Base-by-base conservation (phyloP, 148 eudicot genomes). In the Rhododendron mucronatum region DNA sequence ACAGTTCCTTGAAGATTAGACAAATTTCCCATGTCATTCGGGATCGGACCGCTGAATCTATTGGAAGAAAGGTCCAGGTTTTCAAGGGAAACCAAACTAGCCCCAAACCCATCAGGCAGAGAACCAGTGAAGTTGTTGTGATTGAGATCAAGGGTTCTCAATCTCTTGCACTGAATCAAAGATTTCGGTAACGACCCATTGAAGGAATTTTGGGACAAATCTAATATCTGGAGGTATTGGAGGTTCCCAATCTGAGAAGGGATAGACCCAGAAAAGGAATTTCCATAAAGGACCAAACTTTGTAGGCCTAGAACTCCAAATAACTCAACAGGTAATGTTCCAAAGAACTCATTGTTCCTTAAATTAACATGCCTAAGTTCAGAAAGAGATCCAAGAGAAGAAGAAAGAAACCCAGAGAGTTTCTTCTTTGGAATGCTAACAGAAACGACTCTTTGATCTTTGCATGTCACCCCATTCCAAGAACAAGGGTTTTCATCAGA, bases 391-490 rank as follows among this genome's bases (percentile, higher is more conserved):
- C 95, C 98, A 85, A 97, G 88, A 78, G 95, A 84, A 86, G 93
- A 50, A 67, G 95, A 85, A 23, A 97, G 86, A 87, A 86, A 89
- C 84, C 99, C 98, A 65, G 83, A 78, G 81, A 97, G 96, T 85
- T 93, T 93, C 90, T 94, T 93, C 83, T 91, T 95, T 44, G 99
- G 99, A 18, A 95, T 95, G 75, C 95, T 93, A 80, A 97, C 84
- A 78, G 99, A 95, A 1, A 95, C 92, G 69, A 95, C 98, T 83
- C 77, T 95, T 73, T 85, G 91, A 53, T 92, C 91, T 91, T 91
- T 93, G 87, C 99, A 97, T 69, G 98, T 92, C n/a, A 97, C 86
- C 18, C 98, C 99, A 92, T 94, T 95, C 99, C 99, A 97, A 15
- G 92, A 92, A 93, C 99, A 97, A 78, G 99, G 98, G 90, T 86